phyloP scores from a whole-genome alignment of 208 protist species.

The Blechomonas ayalai region DNA sequence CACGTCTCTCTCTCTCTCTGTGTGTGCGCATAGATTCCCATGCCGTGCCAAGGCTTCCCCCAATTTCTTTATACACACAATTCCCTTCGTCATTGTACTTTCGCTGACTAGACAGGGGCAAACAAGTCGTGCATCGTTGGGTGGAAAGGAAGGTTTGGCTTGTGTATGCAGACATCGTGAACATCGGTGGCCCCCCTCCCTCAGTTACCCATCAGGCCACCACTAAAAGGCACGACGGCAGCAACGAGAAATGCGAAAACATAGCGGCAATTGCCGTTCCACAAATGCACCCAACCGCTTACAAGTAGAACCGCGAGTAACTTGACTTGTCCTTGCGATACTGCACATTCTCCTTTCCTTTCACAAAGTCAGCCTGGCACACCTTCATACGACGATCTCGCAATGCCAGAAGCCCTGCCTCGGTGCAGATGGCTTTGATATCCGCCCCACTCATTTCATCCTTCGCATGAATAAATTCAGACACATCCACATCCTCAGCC shows the following conservation, averaged over 20 bases:
- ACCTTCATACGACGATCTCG: constrained; percentile 99
- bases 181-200: not conserved
- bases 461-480: constrained; percentile 99
- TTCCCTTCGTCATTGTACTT: no score
- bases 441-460: constrained; percentile 99
- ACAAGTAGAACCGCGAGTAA: constrained; percentile 98
- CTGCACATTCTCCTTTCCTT: constrained; percentile 99
- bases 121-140: no score
- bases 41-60: no score
- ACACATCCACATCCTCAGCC: constrained; percentile 97
- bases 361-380: constrained; percentile 98
- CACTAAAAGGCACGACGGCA: no score
- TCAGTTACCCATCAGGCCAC: not conserved
- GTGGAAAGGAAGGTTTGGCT: no score
- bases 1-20: no score
- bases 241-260: not conserved
- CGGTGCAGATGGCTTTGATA: constrained; percentile 99
- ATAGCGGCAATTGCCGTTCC: not conserved
- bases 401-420: constrained; percentile 99
- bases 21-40: no score
- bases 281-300: constrained; percentile 16
- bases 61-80: no score
- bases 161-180: no score
- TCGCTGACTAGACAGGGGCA: no score
- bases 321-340: constrained; percentile 98